Evolutionary conservation across 2,329 filamentous ascomycete genomes (phyloP), one percentile per base, ranked within the genome.

Genomic region (Neofusicoccum sp.): DNA sequence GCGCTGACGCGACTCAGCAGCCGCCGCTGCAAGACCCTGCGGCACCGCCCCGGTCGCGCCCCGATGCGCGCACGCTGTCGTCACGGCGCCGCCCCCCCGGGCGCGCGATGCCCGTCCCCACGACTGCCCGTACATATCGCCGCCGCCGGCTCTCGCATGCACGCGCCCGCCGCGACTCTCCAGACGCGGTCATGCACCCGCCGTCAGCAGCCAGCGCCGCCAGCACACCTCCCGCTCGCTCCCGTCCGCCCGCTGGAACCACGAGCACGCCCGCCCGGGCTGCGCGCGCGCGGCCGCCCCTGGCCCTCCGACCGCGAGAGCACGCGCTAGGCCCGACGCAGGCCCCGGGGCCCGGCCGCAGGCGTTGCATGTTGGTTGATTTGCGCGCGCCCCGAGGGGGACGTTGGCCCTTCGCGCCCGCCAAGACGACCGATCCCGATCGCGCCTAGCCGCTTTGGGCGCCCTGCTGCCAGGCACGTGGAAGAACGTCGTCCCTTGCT

Each of bases 401-500:
- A 28, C 54, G 31, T 45, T 58, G 54, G 45, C 39, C 31, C 31
- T 45, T 58, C 41, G 45, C 9, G 41, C 54, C 14, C 8, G 8
- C 39, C 29, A 33, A 14, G 44, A 7, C 28, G 31, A 34, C 54
- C 54, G 54, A 58, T 58, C 54, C 8, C 54, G 54, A 58, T 58
- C 54, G 36, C 54, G 41, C 54, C 54, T 45, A 36, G 6, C 54
- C 29, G 4, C 28, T 58, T 58, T 16, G 9, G 41, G 54, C 41
- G 16, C 2, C 41, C 11, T 6, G 16, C 41, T 1, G 41, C 41
- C 41, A 43, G 41, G 14, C 54, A 58, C 41, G 31, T 45, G 54
- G 41, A 22, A 45, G 37, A 28, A 16, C n/a, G 7, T 31, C 11
- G 29, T 58, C 54, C 41, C 54, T 58, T 44, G 31, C 54, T 36